phyloP scores from a whole-genome alignment of 768 basidiomycete genomes.

The Kwoniella mangroviensis region DNA sequence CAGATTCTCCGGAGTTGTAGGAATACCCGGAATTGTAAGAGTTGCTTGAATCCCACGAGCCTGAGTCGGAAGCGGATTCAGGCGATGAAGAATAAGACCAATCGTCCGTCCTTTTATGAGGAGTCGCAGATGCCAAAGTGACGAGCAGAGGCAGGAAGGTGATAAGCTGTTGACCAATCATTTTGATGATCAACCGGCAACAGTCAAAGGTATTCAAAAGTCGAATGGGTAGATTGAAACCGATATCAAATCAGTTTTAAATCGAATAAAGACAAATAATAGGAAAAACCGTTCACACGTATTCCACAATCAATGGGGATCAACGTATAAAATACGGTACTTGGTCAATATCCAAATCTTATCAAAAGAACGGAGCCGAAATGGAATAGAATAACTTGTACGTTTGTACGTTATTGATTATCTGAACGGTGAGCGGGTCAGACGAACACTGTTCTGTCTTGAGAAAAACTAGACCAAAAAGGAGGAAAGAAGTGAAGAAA shows the following conservation, averaged over 20 bases:
- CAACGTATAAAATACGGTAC: background rate
- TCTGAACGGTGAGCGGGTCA: slow-evolving; percentile 19
- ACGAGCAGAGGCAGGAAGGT: slow-evolving; percentile 2
- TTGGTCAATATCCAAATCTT: slow-evolving; percentile 1
- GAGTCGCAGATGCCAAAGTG: background rate
- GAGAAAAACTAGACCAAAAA: background rate
- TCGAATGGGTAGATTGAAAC: too few relatives aligned
- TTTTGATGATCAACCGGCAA: background rate
- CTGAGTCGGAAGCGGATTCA: background rate
- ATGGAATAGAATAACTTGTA: background rate
- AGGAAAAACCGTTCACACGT: too few relatives aligned
- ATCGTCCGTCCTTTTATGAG: background rate
- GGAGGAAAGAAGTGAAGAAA: background rate
- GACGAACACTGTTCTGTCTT: slow-evolving; percentile 22
- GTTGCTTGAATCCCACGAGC: slow-evolving; percentile 1
- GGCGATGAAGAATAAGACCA: background rate
- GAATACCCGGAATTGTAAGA: background rate
- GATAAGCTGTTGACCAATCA: background rate
- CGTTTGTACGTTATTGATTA: background rate
- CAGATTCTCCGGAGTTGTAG: background rate
- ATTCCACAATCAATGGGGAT: background rate
- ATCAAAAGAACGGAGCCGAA: slow-evolving; percentile 18
- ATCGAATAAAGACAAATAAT: background rate
- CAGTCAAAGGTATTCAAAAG: too few relatives aligned
- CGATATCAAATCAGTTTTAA: background rate